phyloP scores from a whole-genome alignment of 73 alveolate genomes.

The Effrenium voratum region DNA sequence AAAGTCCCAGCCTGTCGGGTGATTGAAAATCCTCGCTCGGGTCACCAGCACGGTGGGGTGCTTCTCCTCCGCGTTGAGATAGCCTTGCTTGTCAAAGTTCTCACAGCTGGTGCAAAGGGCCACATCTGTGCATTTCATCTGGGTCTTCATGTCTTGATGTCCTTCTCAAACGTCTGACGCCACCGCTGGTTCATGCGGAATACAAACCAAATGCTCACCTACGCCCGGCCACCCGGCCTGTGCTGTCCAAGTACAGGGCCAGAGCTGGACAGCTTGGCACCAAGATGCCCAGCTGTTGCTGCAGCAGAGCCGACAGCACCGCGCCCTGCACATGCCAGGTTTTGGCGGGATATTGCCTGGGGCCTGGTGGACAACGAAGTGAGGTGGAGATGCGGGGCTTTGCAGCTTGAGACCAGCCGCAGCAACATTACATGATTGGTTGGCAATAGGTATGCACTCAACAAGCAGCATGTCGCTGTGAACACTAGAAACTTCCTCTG shows the following conservation, averaged over 20 bases:
- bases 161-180: too few relatives aligned
- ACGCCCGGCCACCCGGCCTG: neutral
- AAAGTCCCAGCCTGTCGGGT: conserved; percentile 32
- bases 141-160: too few relatives aligned
- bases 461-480: too few relatives aligned
- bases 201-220: too few relatives aligned
- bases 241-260: conserved; percentile 2
- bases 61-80: neutral
- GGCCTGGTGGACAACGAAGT: neutral
- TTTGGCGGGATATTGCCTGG: neutral
- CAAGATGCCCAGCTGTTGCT: neutral
- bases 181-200: too few relatives aligned
- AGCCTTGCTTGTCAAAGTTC: neutral
- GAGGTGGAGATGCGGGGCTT: neutral
- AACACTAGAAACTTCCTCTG: too few relatives aligned
- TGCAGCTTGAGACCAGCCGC: too few relatives aligned
- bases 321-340: neutral
- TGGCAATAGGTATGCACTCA: too few relatives aligned
- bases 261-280: neutral
- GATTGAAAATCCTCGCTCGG: conserved; percentile 9
- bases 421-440: too few relatives aligned
- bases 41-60: conserved; percentile 21
- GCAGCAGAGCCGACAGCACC: neutral
- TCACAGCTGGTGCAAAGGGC: neutral
- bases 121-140: neutral